Conservation (phyloP, 2,329 filamentous ascomycete genomes). For the Bipolaris gigantea region DNA sequence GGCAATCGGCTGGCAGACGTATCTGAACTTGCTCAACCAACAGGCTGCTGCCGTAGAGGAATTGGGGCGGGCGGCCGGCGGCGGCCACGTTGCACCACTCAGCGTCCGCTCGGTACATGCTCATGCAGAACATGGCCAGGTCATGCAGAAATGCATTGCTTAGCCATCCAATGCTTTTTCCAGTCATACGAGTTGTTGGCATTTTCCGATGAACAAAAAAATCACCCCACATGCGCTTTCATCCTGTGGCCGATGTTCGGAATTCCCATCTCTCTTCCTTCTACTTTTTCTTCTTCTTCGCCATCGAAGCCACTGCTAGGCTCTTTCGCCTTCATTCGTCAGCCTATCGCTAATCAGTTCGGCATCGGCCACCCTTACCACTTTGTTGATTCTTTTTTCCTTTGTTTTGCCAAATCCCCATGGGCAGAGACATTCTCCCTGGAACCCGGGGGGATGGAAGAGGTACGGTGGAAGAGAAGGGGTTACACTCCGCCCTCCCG, state of each 20-base stretch:
- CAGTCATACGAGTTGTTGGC: neutral
- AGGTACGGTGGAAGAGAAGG: neutral
- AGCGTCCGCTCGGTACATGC: slow-evolving; percentile 1
- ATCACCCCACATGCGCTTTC: no score
- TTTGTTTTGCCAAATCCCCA: slow-evolving; percentile 11
- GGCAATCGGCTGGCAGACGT: slow-evolving; percentile 90
- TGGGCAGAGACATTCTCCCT: neutral
- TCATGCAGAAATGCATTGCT: slow-evolving; percentile 24
- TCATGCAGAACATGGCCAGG: slow-evolving; percentile 3
- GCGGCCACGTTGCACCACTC: slow-evolving; percentile 1
- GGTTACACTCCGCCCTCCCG: no score
- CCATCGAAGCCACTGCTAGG: neutral
- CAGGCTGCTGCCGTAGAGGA: slow-evolving; percentile 64
- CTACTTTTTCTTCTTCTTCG: no score
- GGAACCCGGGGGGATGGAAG: neutral
- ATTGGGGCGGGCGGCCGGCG: slow-evolving; percentile 19
- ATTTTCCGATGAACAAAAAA: neutral
- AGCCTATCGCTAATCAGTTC: neutral
- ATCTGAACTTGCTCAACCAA: slow-evolving; percentile 78
- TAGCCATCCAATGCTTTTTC: neutral
- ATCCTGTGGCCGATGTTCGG: no score
- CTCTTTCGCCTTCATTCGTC: slow-evolving; percentile 5
- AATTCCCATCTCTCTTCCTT: no score
- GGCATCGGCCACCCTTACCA: neutral
- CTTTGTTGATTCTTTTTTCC: slow-evolving; percentile 12